A percentile compares a stretch with the other conserved stretches of the same genome.
phyloP scores from a whole-genome alignment of 1,284 basidiomycete genomes.

The Tremellales sp. region DNA sequence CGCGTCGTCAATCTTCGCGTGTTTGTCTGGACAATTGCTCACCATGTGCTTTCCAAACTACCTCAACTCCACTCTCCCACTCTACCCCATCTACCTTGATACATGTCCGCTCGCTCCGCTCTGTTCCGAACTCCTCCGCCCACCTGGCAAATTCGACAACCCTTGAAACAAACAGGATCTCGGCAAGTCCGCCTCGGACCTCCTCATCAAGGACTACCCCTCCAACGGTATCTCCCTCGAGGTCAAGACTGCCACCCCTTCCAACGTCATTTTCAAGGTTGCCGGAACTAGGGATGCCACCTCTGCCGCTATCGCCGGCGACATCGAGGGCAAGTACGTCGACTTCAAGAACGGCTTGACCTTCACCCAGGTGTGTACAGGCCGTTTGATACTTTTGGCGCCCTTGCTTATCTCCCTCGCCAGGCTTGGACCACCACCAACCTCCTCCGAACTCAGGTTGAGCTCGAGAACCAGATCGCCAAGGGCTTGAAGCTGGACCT shows the following conservation, averaged over 20 bases:
- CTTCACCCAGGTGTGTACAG: constrained; percentile 63
- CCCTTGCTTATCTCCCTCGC: constrained; percentile 1
- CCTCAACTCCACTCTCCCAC: not conserved
- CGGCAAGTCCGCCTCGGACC: constrained; percentile 95
- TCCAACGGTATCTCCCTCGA: constrained; percentile 73
- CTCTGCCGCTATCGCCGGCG: constrained; percentile 67
- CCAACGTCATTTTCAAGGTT: constrained; percentile 83
- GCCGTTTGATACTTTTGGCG: not conserved
- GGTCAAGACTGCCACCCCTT: constrained; percentile 93
- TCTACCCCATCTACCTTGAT: not conserved
- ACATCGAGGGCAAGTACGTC: constrained; percentile 86
- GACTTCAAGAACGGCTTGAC: constrained; percentile 85
- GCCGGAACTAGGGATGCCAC: constrained; percentile 71
- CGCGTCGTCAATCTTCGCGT: constrained; percentile 1
- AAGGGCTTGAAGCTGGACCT: constrained; percentile 97
- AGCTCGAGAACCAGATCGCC: constrained; percentile 96
- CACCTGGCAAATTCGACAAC: not conserved
- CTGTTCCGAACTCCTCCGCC: too few species aligned
- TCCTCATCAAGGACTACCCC: constrained; percentile 90
- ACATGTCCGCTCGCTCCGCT: too few species aligned
- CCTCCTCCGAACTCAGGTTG: constrained; percentile 79
- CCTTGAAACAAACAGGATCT: too few species aligned
- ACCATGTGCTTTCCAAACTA: not conserved
- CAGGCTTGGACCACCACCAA: constrained; percentile 90
- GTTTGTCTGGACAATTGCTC: not conserved